Evolutionary conservation across 768 basidiomycete species (phyloP).

Genomic region (Russula abietina): DNA sequence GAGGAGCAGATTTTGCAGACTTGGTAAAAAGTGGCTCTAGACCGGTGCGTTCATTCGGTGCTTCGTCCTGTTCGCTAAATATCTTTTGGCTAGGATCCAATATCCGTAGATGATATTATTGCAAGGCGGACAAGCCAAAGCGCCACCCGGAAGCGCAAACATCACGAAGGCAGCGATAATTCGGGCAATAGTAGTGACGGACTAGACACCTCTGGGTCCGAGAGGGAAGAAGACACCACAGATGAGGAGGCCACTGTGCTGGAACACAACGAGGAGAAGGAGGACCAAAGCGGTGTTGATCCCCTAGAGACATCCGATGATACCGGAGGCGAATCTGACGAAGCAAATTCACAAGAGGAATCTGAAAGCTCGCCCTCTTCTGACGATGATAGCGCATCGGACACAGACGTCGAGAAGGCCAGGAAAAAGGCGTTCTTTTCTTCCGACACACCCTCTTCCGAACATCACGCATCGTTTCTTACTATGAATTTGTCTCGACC

Average conservation of each 20-base stretch:
- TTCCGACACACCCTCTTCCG: constrained; percentile 39
- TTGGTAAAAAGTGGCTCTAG: constrained; percentile 56
- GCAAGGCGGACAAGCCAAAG: constrained; percentile 51
- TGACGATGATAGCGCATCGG: constrained; percentile 55
- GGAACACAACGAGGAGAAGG: constrained; percentile 37
- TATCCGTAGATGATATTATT: constrained; percentile 91
- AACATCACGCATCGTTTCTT: constrained; percentile 72
- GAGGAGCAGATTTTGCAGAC: constrained; percentile 42
- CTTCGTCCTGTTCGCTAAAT: constrained; percentile 1
- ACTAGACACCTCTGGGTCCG: not conserved
- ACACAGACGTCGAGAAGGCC: constrained; percentile 52
- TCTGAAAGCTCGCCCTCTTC: constrained; percentile 43
- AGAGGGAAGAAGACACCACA: constrained; percentile 31
- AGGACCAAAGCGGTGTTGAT: constrained; percentile 30
- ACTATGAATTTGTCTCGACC: constrained; percentile 96
- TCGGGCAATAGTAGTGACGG: not conserved
- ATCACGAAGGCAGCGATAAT: constrained; percentile 29
- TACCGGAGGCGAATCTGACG: constrained; percentile 23
- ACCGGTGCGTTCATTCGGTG: constrained; percentile 41
- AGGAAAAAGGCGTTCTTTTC: constrained; percentile 90
- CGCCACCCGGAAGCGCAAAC: constrained; percentile 56
- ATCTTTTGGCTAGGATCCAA: constrained; percentile 47
- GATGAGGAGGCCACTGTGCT: constrained; percentile 28
- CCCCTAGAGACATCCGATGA: constrained; percentile 20
- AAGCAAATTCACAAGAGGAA: constrained; percentile 28